Percentiles rank a stretch among this genome's conserved stretches.
phyloP scores from a whole-genome alignment of 306 rosid species.

The Acacia melanoxylon region DNA sequence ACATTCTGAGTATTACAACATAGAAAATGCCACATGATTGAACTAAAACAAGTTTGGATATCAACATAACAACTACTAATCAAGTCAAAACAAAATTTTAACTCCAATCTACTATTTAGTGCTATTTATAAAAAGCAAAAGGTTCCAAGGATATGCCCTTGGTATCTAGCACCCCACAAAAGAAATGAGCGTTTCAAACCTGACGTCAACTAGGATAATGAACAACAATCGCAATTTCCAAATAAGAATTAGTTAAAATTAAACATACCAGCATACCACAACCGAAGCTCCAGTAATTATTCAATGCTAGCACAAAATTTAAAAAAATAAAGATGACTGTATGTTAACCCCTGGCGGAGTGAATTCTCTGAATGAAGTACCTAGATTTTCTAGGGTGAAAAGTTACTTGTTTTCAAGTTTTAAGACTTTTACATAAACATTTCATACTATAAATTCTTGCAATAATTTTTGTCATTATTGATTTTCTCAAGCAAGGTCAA shows the following conservation, averaged over 20 bases:
- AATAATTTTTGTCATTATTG: background rate
- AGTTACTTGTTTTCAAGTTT: background rate
- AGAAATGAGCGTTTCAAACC: slow-evolving; percentile 28
- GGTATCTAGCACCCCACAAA: slow-evolving; percentile 26
- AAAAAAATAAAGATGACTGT: background rate
- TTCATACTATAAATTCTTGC: background rate
- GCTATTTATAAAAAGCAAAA: background rate
- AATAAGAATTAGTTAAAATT: slow-evolving; percentile 20
- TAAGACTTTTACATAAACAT: background rate
- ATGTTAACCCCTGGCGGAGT: background rate
- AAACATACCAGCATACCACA: slow-evolving; percentile 16
- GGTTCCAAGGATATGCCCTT: slow-evolving; percentile 17
- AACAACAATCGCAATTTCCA: slow-evolving; percentile 16
- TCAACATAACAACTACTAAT: background rate
- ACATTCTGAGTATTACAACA: slow-evolving; percentile 1
- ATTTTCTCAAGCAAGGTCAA: slow-evolving; percentile 8
- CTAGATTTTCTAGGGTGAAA: background rate
- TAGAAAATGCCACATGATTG: slow-evolving; percentile 10
- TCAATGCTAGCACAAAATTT: background rate
- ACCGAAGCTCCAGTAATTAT: slow-evolving; percentile 6
- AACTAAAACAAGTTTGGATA: slow-evolving; percentile 8
- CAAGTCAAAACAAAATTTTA: background rate
- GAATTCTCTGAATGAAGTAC: background rate
- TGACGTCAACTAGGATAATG: slow-evolving; percentile 19
- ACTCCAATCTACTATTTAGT: slow-evolving; percentile 1